phyloP scores from a whole-genome alignment of 2,329 filamentous ascomycete species.

The Dichotomopilus funicola region DNA sequence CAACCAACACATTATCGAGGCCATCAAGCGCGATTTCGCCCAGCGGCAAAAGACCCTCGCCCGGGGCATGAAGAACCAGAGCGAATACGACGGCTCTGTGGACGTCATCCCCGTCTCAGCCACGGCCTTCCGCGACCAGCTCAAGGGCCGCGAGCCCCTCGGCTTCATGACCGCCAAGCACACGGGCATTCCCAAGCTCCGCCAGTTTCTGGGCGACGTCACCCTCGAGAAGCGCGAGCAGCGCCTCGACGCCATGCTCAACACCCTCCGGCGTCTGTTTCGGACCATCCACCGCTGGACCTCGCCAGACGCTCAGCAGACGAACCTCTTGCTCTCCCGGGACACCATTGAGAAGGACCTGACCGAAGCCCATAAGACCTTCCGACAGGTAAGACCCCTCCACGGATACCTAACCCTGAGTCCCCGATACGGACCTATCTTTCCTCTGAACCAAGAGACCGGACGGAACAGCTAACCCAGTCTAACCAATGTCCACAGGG shows the following conservation, averaged over 20 bases:
- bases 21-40: constrained; percentile 2
- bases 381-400: too few relatives aligned
- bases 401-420: too few relatives aligned
- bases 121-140: constrained; percentile 3
- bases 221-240: constrained; percentile 1
- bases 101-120: constrained; percentile 13
- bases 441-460: too few relatives aligned
- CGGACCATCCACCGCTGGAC: neutral
- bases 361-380: too few relatives aligned
- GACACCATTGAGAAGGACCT: too few relatives aligned
- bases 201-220: constrained; percentile 8
- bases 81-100: constrained; percentile 1
- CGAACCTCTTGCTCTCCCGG: too few relatives aligned
- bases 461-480: too few relatives aligned
- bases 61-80: neutral
- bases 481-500: too few relatives aligned
- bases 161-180: constrained; percentile 10
- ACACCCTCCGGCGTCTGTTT: neutral
- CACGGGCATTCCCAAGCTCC: constrained; percentile 9
- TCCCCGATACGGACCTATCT: too few relatives aligned
- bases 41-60: constrained; percentile 3
- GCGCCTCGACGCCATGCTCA: constrained; percentile 6
- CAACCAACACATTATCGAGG: constrained; percentile 8
- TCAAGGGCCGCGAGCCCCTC: neutral
- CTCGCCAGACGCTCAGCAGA: too few relatives aligned